A percentile compares a stretch with the other conserved stretches of the same genome.
Evolutionary conservation across 2,329 filamentous ascomycete species (phyloP).

Genomic region (Stemphylium vesicarium): DNA sequence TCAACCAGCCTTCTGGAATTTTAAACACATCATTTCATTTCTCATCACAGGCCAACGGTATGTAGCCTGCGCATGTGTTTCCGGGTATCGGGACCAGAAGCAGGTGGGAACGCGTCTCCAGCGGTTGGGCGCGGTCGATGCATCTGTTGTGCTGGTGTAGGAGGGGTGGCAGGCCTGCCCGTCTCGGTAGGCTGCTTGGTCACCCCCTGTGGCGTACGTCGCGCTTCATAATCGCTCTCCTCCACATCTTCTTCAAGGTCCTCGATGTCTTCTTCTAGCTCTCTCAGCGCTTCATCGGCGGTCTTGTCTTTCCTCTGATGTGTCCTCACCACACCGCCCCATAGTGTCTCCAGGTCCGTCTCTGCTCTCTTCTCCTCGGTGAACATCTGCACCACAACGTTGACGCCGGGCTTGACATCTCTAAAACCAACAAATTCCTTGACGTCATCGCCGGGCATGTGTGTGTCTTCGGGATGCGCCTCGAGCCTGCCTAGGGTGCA

Average conservation of each 20-base stretch:
- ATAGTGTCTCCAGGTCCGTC: conserved; percentile 70
- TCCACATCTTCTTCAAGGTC: conserved; percentile 27
- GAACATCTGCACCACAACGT: conserved; percentile 74
- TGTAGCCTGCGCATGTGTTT: conserved; percentile 37
- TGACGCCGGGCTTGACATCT: conserved; percentile 60
- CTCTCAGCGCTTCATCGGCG: conserved; percentile 37
- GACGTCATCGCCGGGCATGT: conserved; percentile 37
- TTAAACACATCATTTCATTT: not conserved
- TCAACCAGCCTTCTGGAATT: not conserved
- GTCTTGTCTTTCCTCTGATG: conserved; percentile 47
- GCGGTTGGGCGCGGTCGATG: conserved; percentile 25
- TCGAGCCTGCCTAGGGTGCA: conserved; percentile 81
- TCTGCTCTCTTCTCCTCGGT: conserved; percentile 73
- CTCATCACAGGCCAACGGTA: conserved; percentile 11
- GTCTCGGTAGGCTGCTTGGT: conserved; percentile 1
- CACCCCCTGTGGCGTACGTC: not conserved
- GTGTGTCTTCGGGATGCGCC: conserved; percentile 52
- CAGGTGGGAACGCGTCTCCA: conserved; percentile 38
- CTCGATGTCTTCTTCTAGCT: conserved; percentile 29
- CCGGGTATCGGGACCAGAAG: conserved; percentile 11
- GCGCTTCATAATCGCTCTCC: conserved; percentile 11
- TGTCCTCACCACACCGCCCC: conserved; percentile 58
- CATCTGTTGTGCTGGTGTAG: conserved; percentile 23
- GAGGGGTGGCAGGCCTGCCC: not conserved
- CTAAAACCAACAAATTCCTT: conserved; percentile 81